These are phyloP conservation scores for Colletotrichum somersetense DNA, from an alignment of 2,329 filamentous ascomycete genomes.

Conservation along the genomic window DNA sequence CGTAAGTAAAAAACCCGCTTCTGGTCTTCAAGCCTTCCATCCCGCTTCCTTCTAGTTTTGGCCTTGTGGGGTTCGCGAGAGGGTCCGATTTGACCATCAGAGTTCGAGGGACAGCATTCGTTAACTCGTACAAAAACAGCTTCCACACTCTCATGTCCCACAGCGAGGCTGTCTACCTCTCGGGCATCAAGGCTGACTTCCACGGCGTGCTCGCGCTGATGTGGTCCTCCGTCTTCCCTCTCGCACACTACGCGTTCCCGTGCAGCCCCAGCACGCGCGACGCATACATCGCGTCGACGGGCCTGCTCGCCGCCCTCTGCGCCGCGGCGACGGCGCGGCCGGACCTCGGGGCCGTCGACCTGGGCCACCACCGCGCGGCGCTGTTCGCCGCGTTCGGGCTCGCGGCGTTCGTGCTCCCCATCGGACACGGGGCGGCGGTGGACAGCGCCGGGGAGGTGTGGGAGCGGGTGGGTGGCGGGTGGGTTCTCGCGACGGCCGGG, in stretches of 20 bases:
- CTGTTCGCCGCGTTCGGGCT: slow-evolving; percentile 33
- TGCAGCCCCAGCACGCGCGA: slow-evolving; percentile 49
- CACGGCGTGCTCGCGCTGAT: slow-evolving; percentile 72
- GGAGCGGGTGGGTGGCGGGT: slow-evolving; percentile 25
- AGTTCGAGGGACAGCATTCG: neutral
- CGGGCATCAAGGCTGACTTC: slow-evolving; percentile 72
- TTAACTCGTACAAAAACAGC: slow-evolving; percentile 40
- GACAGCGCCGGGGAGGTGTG: slow-evolving; percentile 14
- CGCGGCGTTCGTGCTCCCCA: slow-evolving; percentile 30
- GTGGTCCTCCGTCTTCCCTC: slow-evolving; percentile 71
- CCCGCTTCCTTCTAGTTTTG: too few species aligned
- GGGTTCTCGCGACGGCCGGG: slow-evolving; percentile 29
- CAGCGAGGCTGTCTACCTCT: slow-evolving; percentile 59
- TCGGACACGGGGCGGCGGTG: slow-evolving; percentile 23
- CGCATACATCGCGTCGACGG: slow-evolving; percentile 54
- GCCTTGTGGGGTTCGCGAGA: too few species aligned
- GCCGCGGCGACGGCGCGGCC: slow-evolving; percentile 44
- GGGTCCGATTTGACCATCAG: neutral
- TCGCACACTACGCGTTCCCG: slow-evolving; percentile 67
- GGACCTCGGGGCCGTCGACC: slow-evolving; percentile 32
- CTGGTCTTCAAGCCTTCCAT: neutral
- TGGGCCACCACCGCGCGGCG: slow-evolving; percentile 37
- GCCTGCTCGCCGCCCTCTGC: slow-evolving; percentile 52
- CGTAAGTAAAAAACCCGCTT: slow-evolving; percentile 47
- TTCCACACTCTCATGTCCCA: slow-evolving; percentile 71